These are phyloP conservation scores for Yarrowia sp. DNA, from an alignment of 805 yeast species.

Conservation along the genomic window DNA sequence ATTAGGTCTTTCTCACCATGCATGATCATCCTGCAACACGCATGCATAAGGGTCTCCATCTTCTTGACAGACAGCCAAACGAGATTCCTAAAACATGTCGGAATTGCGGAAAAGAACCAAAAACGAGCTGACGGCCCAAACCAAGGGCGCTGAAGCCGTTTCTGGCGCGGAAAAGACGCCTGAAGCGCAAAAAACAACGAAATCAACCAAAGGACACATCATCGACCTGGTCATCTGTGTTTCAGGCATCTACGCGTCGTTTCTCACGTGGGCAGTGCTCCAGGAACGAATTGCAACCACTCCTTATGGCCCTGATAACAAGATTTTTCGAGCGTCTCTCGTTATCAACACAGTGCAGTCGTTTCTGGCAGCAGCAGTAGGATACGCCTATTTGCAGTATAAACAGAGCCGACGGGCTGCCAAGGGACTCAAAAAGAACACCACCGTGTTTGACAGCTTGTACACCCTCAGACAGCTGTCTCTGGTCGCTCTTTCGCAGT, in stretches of 20 bases:
- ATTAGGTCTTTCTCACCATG: background rate
- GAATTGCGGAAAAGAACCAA: background rate
- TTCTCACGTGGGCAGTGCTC: constrained; percentile 85
- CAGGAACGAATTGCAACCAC: constrained; percentile 84
- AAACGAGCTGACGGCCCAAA: background rate
- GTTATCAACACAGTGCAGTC: constrained; percentile 77
- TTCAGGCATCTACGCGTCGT: constrained; percentile 77
- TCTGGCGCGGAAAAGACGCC: background rate
- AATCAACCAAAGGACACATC: constrained; percentile 10
- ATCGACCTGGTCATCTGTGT: constrained; percentile 38
- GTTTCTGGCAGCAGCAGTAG: constrained; percentile 64
- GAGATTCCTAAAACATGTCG: background rate
- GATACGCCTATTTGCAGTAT: constrained; percentile 52
- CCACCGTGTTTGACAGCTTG: background rate
- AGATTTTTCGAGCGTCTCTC: constrained; percentile 68
- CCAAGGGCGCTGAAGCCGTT: background rate
- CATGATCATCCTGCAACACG: constrained; percentile 9
- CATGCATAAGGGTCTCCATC: background rate
- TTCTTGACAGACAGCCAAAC: too few species aligned
- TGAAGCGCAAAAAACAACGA: background rate
- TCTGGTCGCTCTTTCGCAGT: constrained; percentile 51
- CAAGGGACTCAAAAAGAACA: constrained; percentile 28
- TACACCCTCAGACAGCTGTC: constrained; percentile 3
- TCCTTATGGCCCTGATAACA: constrained; percentile 57
- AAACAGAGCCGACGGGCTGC: constrained; percentile 29